Conservation (phyloP, 2,329 filamentous ascomycete genomes). For the Diaporthe velutina region DNA sequence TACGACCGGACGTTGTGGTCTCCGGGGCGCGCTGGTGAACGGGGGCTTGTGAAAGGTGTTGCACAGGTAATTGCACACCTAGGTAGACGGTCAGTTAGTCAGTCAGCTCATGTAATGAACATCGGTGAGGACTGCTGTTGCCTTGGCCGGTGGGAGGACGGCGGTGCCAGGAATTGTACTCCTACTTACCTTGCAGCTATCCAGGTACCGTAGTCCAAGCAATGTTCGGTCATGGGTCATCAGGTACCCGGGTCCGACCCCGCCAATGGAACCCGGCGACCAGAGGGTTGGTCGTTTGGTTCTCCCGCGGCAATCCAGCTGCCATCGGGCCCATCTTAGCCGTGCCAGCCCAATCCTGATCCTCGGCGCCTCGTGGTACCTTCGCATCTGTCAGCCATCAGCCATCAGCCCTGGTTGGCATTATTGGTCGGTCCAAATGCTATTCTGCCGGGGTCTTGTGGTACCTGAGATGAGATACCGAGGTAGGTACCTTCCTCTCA, state of each 20-base stretch:
- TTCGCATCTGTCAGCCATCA: slow-evolving; percentile 1
- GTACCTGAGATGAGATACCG: neutral
- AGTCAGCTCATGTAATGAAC: neutral
- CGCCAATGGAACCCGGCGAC: neutral
- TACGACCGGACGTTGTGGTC: neutral
- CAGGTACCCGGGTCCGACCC: slow-evolving; percentile 23
- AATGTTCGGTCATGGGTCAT: neutral
- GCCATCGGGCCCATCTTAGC: neutral
- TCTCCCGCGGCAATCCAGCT: neutral
- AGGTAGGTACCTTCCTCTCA: neutral
- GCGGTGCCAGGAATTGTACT: neutral
- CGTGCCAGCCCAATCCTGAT: slow-evolving; percentile 9
- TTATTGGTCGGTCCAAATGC: neutral
- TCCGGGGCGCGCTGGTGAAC: neutral
- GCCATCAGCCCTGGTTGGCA: neutral
- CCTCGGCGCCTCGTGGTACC: slow-evolving; percentile 16
- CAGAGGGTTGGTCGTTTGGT: neutral
- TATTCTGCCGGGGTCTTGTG: neutral
- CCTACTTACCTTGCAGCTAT: neutral
- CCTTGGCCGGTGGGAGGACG: neutral
- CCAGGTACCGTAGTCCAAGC: too few species aligned
- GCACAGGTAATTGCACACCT: neutral
- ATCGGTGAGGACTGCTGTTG: neutral
- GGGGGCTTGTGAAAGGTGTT: neutral
- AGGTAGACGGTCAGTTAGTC: neutral